Percentiles rank a stretch among this genome's conserved stretches.
These are phyloP conservation scores for Mytilinidion resinicola DNA, from an alignment of 495 filamentous ascomycete genomes.

Conservation along the genomic window DNA sequence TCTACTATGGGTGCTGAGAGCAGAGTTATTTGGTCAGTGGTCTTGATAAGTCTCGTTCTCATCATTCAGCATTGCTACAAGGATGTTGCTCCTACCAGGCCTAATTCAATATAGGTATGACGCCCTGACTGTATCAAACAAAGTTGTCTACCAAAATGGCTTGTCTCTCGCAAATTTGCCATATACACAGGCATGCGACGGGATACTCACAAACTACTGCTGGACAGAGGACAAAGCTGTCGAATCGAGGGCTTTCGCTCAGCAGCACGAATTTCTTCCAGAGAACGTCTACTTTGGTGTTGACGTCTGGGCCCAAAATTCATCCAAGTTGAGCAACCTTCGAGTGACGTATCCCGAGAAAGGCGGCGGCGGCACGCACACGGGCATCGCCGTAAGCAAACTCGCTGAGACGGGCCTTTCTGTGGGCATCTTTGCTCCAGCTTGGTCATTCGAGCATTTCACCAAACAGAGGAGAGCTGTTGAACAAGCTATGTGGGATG, in stretches of 20 bases:
- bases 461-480: constrained; percentile 28
- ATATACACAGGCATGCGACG: constrained; percentile 31
- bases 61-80: not conserved
- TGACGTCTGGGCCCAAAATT: constrained; percentile 32
- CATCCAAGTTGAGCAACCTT: constrained; percentile 8
- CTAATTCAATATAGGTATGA: constrained; percentile 35
- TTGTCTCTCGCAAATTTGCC: constrained; percentile 35
- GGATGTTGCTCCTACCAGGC: not conserved
- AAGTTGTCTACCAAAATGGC: constrained; percentile 40
- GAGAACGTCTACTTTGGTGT: constrained; percentile 37
- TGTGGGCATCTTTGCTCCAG: constrained; percentile 41
- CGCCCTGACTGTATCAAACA: constrained; percentile 38
- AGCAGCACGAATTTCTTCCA: constrained; percentile 9
- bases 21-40: constrained; percentile 36
- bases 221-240: constrained; percentile 32
- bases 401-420: constrained; percentile 29
- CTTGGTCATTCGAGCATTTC: constrained; percentile 44
- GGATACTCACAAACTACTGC: constrained; percentile 41
- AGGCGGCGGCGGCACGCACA: constrained; percentile 31
- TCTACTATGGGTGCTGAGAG: constrained; percentile 24
- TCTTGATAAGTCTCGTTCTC: not conserved
- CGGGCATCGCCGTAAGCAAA: constrained; percentile 31
- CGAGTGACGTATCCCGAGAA: constrained; percentile 27
- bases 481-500: constrained; percentile 39
- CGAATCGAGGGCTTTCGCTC: constrained; percentile 26